phyloP scores from a whole-genome alignment of 768 basidiomycete genomes.

The Boletus rubropictus region DNA sequence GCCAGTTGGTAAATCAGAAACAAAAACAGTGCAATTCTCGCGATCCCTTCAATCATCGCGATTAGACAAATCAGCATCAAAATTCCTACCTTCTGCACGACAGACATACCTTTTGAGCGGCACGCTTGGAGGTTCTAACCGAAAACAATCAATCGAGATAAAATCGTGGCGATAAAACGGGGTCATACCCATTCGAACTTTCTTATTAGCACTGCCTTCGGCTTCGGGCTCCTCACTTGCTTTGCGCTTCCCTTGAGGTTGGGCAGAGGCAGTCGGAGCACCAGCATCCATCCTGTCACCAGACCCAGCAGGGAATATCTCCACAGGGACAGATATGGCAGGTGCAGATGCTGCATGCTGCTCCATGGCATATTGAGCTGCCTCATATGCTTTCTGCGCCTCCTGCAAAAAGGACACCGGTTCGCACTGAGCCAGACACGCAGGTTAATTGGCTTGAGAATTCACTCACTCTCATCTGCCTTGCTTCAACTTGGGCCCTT shows the following conservation, averaged over 20 bases:
- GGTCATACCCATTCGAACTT: slow-evolving; percentile 53
- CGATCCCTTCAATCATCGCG: slow-evolving; percentile 62
- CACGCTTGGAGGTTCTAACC: slow-evolving; percentile 39
- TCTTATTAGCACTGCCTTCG: slow-evolving; percentile 52
- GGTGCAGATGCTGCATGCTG: slow-evolving; percentile 35
- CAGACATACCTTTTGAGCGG: slow-evolving; percentile 53
- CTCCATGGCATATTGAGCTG: slow-evolving; percentile 41
- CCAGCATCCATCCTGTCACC: slow-evolving; percentile 41
- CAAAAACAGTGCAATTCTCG: slow-evolving; percentile 89
- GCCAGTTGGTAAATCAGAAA: slow-evolving; percentile 58
- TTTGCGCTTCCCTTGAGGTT: slow-evolving; percentile 53
- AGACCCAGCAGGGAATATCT: background rate
- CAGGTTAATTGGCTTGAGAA: background rate
- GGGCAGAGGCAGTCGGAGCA: slow-evolving; percentile 26
- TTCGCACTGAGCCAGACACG: background rate
- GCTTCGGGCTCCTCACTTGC: slow-evolving; percentile 44
- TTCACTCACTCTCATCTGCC: slow-evolving; percentile 54
- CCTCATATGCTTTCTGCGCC: slow-evolving; percentile 53
- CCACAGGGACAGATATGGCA: slow-evolving; percentile 21
- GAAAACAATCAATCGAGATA: background rate
- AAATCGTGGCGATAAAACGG: background rate
- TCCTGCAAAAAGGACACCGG: slow-evolving; percentile 38
- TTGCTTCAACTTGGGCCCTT: slow-evolving; percentile 52
- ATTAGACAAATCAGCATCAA: slow-evolving; percentile 1
- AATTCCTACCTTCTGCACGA: background rate